Conservation (phyloP, 23 red algal genomes). For the Gracilaria domingensis region DNA sequence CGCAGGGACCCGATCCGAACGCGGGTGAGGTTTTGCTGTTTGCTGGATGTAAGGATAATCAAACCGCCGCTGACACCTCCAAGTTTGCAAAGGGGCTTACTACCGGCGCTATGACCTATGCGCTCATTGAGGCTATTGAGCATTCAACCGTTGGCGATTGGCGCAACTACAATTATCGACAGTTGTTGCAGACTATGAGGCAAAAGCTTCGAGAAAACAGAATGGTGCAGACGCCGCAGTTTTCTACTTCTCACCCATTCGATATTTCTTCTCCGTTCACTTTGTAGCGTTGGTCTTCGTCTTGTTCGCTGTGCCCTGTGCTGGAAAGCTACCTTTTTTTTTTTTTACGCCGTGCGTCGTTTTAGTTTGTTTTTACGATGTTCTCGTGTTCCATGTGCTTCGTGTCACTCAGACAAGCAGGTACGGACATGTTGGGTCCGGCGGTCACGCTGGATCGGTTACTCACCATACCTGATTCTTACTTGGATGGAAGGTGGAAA, state of each 20-base stretch:
- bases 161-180: constrained; percentile 75
- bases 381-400: too few relatives aligned
- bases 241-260: constrained; percentile 72
- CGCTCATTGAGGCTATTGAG: constrained; percentile 78
- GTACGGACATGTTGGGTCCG: too few relatives aligned
- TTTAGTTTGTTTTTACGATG: neutral
- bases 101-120: constrained; percentile 77
- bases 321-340: too few relatives aligned
- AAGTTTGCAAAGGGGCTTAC: constrained; percentile 62
- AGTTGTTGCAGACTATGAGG: constrained; percentile 76
- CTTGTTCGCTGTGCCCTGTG: neutral
- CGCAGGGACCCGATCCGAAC: constrained; percentile 57
- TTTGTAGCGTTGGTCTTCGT: constrained; percentile 30
- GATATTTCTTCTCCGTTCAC: constrained; percentile 59
- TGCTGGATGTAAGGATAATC: constrained; percentile 75
- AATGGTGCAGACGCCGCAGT: constrained; percentile 72
- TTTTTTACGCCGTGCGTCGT: neutral
- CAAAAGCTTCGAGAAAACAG: constrained; percentile 55
- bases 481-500: too few relatives aligned
- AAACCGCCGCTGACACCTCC: constrained; percentile 76
- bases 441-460: too few relatives aligned
- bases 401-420: too few relatives aligned
- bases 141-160: constrained; percentile 79
- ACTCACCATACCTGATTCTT: too few relatives aligned
- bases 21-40: constrained; percentile 79